Base-by-base conservation (phyloP, 192 early-diverging fungal species). In the Entomortierella chlamydospora region DNA sequence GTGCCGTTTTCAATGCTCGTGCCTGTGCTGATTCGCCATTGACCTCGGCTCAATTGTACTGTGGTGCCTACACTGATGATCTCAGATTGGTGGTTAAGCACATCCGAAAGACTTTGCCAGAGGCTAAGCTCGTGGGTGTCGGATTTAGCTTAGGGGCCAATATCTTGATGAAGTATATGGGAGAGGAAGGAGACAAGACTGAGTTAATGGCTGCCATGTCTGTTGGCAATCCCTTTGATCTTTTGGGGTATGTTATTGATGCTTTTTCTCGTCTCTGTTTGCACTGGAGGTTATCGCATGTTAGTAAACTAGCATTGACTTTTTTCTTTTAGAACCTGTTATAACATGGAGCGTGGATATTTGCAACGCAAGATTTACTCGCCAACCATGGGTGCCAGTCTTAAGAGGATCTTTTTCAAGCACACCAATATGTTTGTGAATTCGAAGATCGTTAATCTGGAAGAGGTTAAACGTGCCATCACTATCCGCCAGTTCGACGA, bases 141-240 rank as follows among this genome's bases (percentile, higher is more conserved):
- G 97, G 97, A 7, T 99, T 93, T 80, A 95, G 93, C 43, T 84
- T 99, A 54, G 97, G 97, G 25, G 89, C 95, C 31, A 99, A 99
- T 72, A 88, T 99, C 50, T 61, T 99, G 39, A 90, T 92, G 65
- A 99, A 91, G 85, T 94, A 90, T 49, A 88, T 94, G 23, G 95
- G 95, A n/a, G 93, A 97, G 78, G 89, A 91, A 56, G 91, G 92
- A 20, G 87, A 87, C 26, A 82, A 85, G 18, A 95, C 91, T 61
- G 91, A 91, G 34, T 87, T 99, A 25, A 69, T 87, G 29, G 95
- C 87, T 4, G 92, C 87, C 28, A 86, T 94, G 22, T 92, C 93
- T 0, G 89, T 99, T 45, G 91, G 88, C 58, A 98, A 97, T 68
- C 97, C 96, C 17, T 96, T 88, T 73, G 94, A 97, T 68, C 86